phyloP scores from a whole-genome alignment of 75 land plant species.

The Picea sitchensis region DNA sequence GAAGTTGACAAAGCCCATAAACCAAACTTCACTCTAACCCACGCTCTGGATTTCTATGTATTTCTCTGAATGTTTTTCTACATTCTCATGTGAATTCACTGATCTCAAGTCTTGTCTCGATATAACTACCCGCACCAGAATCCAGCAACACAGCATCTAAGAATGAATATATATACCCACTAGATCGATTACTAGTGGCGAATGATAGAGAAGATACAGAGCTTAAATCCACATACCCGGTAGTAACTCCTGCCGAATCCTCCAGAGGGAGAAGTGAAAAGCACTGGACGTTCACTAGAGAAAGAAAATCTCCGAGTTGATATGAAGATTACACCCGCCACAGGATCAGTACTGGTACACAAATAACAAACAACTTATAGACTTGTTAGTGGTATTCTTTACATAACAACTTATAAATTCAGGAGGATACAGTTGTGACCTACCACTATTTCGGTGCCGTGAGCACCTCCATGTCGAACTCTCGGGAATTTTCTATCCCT shows the following conservation, averaged over 20 bases:
- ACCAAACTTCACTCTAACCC: conserved; percentile 60
- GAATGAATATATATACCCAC: too few species aligned
- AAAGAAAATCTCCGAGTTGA: conserved; percentile 56
- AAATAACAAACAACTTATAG: background rate
- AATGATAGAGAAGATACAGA: background rate
- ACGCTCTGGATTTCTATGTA: conserved; percentile 45
- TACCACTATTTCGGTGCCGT: too few species aligned
- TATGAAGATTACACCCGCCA: conserved; percentile 57
- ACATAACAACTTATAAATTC: too few species aligned
- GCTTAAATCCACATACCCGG: conserved; percentile 29
- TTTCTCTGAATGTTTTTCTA: conserved; percentile 34
- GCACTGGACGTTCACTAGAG: conserved; percentile 51
- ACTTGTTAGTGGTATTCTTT: too few species aligned
- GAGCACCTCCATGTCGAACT: too few species aligned
- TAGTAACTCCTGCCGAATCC: conserved; percentile 28
- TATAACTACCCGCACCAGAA: background rate
- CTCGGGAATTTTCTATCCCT: too few species aligned
- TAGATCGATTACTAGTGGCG: background rate
- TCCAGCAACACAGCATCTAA: too few species aligned
- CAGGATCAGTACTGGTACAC: conserved; percentile 59
- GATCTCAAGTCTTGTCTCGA: conserved; percentile 13
- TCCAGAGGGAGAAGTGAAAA: conserved; percentile 20
- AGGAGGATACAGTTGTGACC: too few species aligned
- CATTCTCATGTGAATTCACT: conserved; percentile 26
- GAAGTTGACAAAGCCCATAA: conserved; percentile 47